Percentiles rank a stretch among this genome's conserved stretches.
These are phyloP conservation scores for Claviceps sp. DNA, from an alignment of 2,329 filamentous ascomycete species.

Conservation along the genomic window DNA sequence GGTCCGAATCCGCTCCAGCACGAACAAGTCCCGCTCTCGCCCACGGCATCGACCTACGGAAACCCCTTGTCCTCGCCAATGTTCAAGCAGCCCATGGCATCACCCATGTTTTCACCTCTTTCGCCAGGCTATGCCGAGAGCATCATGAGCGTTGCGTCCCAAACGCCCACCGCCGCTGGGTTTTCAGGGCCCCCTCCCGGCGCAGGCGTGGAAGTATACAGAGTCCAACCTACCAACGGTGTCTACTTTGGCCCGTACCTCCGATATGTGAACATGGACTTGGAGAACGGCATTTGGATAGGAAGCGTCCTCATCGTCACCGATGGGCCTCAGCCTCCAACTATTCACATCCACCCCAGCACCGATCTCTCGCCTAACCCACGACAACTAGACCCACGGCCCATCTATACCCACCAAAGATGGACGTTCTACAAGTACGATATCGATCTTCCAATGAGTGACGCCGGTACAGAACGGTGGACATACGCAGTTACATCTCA, in stretches of 20 bases:
- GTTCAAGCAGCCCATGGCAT: constrained; percentile 45
- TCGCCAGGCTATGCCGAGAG: constrained; percentile 76
- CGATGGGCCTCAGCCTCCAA: constrained; percentile 81
- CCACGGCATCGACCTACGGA: constrained; percentile 62
- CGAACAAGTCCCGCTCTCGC: constrained; percentile 70
- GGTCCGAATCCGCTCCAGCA: constrained; percentile 81
- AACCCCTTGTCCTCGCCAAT: constrained; percentile 60
- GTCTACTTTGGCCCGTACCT: constrained; percentile 97
- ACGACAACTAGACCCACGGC: constrained; percentile 66
- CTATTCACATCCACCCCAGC: constrained; percentile 88
- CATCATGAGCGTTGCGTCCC: constrained; percentile 66
- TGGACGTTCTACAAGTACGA: constrained; percentile 97
- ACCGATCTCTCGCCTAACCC: constrained; percentile 86
- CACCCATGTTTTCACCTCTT: constrained; percentile 71
- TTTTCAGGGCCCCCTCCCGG: constrained; percentile 81
- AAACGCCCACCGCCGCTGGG: constrained; percentile 63
- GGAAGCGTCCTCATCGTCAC: constrained; percentile 90
- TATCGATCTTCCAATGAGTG: constrained; percentile 78
- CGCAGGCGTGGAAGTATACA: constrained; percentile 87
- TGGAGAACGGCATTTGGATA: constrained; percentile 80
- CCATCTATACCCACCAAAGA: constrained; percentile 78
- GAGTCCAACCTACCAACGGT: constrained; percentile 82
- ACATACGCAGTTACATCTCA: constrained; percentile 97
- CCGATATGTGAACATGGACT: constrained; percentile 92
- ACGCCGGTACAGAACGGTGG: constrained; percentile 71